phyloP scores from a whole-genome alignment of 495 filamentous ascomycete genomes.

The Filosporella fistucella region DNA sequence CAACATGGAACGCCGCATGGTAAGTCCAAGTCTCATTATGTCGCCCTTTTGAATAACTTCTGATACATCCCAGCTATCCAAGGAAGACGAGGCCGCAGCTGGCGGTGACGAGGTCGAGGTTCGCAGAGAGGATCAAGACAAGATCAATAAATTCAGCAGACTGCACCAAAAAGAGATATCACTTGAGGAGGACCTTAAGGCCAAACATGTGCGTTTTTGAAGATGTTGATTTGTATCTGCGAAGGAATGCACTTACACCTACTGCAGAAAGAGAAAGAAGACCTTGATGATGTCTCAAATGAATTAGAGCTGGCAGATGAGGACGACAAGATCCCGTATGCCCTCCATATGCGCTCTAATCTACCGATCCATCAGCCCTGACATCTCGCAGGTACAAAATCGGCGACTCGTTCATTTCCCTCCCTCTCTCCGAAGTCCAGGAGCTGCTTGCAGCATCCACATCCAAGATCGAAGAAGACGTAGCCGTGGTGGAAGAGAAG shows the following conservation, averaged over 20 bases:
- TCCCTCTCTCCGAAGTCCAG: slow-evolving; percentile 80
- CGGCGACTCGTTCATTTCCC: slow-evolving; percentile 87
- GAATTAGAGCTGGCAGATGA: slow-evolving; percentile 96
- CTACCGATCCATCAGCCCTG: not conserved
- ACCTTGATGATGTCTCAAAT: slow-evolving; percentile 84
- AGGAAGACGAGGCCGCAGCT: slow-evolving; percentile 76
- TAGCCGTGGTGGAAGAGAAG: slow-evolving; percentile 70
- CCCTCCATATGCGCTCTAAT: not conserved
- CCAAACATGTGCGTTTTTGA: slow-evolving; percentile 68
- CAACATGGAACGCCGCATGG: slow-evolving; percentile 24
- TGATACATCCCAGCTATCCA: slow-evolving; percentile 62
- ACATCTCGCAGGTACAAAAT: slow-evolving; percentile 77
- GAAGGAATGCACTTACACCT: not conserved
- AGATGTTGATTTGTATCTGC: not conserved
- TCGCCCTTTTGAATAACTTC: not conserved
- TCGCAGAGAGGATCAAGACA: slow-evolving; percentile 93
- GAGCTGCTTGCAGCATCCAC: slow-evolving; percentile 70
- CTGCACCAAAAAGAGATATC: slow-evolving; percentile 79
- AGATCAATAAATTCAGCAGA: slow-evolving; percentile 96
- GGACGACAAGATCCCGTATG: slow-evolving; percentile 85
- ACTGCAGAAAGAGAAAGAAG: slow-evolving; percentile 94
- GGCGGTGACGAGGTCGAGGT: slow-evolving; percentile 82
- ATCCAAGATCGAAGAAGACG: slow-evolving; percentile 68
- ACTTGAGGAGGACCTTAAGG: slow-evolving; percentile 77
- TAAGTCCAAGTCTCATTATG: not conserved